Evolutionary conservation across 106 monocot species (phyloP).

Genomic region (Hemerocallis citrina): DNA sequence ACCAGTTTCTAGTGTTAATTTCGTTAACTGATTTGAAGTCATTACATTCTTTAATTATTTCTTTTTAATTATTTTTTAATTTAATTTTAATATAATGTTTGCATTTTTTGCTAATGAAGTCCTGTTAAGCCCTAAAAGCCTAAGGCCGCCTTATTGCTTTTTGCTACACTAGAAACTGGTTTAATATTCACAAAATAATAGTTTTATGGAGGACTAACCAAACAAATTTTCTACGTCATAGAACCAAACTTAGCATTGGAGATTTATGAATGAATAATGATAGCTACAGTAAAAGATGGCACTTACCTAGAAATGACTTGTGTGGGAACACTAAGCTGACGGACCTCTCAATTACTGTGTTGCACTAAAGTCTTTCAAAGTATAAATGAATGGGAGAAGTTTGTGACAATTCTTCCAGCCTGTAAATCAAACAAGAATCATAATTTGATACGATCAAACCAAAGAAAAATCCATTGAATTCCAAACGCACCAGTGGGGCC

Average conservation of each 20-base stretch:
- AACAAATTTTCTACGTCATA: neutral
- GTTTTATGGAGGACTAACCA: neutral
- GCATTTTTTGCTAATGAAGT: too few species aligned
- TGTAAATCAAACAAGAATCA: neutral
- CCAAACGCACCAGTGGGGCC: neutral
- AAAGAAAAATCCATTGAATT: neutral
- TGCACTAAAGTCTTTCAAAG: neutral
- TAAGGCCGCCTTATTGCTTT: neutral
- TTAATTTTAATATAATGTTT: too few species aligned
- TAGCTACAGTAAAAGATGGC: neutral
- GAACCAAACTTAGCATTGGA: neutral
- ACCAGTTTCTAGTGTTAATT: too few species aligned
- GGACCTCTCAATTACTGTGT: slow-evolving; percentile 2
- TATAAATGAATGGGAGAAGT: neutral
- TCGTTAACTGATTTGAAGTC: too few species aligned
- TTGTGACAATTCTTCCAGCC: neutral
- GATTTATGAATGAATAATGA: neutral
- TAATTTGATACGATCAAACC: neutral
- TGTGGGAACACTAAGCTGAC: neutral
- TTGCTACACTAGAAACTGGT: neutral
- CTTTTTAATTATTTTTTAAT: too few species aligned
- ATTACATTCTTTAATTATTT: too few species aligned
- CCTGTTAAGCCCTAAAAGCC: neutral
- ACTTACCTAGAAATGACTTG: slow-evolving; percentile 4
- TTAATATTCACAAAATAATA: neutral